Conservation (phyloP, 2,329 filamentous ascomycete genomes). For the Paradendryphiella salina region DNA sequence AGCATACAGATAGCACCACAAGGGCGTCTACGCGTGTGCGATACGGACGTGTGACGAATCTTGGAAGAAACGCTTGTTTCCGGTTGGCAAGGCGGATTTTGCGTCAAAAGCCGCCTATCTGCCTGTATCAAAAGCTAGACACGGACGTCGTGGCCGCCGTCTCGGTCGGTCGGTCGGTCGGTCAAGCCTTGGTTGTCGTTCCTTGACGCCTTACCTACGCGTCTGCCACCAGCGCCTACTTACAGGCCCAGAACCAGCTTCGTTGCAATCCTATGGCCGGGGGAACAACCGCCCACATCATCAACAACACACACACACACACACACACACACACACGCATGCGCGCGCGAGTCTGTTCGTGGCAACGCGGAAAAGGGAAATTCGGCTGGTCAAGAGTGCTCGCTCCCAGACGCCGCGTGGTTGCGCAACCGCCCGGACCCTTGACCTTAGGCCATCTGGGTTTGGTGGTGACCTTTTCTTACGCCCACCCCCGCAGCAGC, state of each 20-base stretch:
- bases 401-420: background rate
- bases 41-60: no score
- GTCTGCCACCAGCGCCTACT: constrained; percentile 16
- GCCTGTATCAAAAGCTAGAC: no score
- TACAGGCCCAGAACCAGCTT: background rate
- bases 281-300: background rate
- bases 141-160: no score
- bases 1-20: no score
- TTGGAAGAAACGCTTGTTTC: no score
- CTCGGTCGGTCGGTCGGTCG: no score
- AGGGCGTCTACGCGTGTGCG: no score
- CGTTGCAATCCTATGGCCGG: background rate
- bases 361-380: background rate
- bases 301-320: no score
- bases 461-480: constrained; percentile 9
- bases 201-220: constrained; percentile 6
- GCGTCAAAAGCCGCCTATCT: no score
- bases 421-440: constrained; percentile 10
- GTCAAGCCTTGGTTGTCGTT: no score
- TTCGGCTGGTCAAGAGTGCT: background rate
- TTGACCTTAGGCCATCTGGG: background rate
- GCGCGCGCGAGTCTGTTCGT: constrained; percentile 2
- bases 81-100: no score
- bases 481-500: constrained; percentile 5
- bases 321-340: background rate